These are phyloP conservation scores for Cercospora nicotianae DNA, from an alignment of 2,329 filamentous ascomycete genomes.

Conservation along the genomic window DNA sequence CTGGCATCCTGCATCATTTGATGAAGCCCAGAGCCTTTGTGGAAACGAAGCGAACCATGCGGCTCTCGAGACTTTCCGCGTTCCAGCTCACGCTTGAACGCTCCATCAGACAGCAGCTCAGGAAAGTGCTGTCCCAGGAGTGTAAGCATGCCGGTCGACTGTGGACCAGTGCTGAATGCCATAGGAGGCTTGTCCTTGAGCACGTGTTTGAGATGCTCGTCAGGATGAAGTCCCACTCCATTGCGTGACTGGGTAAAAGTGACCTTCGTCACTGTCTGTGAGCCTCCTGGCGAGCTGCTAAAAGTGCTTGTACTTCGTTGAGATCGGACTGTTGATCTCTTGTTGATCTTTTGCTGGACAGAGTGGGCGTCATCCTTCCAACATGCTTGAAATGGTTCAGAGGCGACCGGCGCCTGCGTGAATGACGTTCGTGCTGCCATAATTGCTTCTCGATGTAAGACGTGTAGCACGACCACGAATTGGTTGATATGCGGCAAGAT, in stretches of 20 bases:
- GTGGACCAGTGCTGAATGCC: background rate
- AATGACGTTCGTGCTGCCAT: background rate
- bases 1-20: background rate
- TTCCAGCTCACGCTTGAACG: background rate
- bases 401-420: background rate
- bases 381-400: background rate
- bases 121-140: background rate
- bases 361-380: background rate
- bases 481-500: too few relatives aligned
- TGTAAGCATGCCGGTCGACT: background rate
- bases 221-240: too few relatives aligned
- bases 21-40: background rate
- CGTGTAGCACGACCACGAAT: too few relatives aligned
- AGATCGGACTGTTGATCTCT: background rate
- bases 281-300: background rate
- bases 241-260: too few relatives aligned
- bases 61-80: background rate
- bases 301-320: background rate
- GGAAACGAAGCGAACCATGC: background rate
- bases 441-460: too few relatives aligned
- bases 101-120: background rate
- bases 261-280: background rate
- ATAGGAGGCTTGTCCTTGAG: background rate
- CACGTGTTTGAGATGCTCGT: background rate
- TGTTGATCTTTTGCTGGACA: background rate